A percentile compares a stretch with the other conserved stretches of the same genome.
phyloP scores from a whole-genome alignment of 768 basidiomycete species.

The Myochromella boudieri region DNA sequence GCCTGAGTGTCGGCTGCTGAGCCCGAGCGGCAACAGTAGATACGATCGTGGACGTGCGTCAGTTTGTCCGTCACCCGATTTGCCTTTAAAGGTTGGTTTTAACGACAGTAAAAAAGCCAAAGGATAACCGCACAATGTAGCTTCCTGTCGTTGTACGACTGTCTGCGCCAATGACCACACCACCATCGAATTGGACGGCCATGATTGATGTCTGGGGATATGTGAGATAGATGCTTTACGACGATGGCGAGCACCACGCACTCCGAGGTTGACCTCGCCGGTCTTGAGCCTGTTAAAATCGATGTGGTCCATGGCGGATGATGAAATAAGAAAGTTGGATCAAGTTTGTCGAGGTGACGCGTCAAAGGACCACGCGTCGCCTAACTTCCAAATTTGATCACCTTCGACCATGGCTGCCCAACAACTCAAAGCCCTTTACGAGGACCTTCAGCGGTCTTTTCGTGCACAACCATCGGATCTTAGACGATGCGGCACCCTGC shows the following conservation, averaged over 20 bases:
- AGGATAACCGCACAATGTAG: slow-evolving; percentile 68
- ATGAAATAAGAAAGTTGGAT: slow-evolving; percentile 15
- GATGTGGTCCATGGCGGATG: slow-evolving; percentile 56
- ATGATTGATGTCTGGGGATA: slow-evolving; percentile 88
- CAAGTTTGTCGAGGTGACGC: slow-evolving; percentile 23
- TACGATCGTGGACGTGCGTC: slow-evolving; percentile 93
- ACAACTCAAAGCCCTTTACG: slow-evolving; percentile 61
- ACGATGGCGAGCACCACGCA: slow-evolving; percentile 40
- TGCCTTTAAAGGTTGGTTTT: slow-evolving; percentile 49
- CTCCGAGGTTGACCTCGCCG: slow-evolving; percentile 96
- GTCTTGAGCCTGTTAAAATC: slow-evolving; percentile 87
- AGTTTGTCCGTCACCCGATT: slow-evolving; percentile 99
- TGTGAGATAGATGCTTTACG: slow-evolving; percentile 2
- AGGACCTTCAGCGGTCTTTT: slow-evolving; percentile 68
- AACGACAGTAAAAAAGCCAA: not conserved
- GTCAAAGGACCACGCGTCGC: slow-evolving; percentile 35
- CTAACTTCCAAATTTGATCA: slow-evolving; percentile 14
- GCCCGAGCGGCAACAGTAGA: slow-evolving; percentile 98
- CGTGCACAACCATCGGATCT: slow-evolving; percentile 65
- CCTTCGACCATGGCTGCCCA: slow-evolving; percentile 43
- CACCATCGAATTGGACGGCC: slow-evolving; percentile 95
- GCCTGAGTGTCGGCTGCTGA: slow-evolving; percentile 98
- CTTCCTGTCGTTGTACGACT: slow-evolving; percentile 95
- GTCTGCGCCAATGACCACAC: slow-evolving; percentile 97
- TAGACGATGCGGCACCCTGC: slow-evolving; percentile 58